phyloP scores from a whole-genome alignment of 106 monocot species.

The Posidonia australis region DNA sequence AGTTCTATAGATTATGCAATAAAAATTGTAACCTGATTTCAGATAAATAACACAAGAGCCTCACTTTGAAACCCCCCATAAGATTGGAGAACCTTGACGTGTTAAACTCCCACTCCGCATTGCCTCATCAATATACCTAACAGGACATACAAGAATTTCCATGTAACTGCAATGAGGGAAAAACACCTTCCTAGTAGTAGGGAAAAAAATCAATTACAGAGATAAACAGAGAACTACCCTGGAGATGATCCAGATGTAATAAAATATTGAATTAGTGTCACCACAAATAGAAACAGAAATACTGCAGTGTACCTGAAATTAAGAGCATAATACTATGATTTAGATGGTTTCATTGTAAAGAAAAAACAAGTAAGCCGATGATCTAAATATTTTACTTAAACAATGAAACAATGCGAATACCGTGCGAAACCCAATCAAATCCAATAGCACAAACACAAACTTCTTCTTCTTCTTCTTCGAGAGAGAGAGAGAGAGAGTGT shows the following conservation, averaged over 20 bases:
- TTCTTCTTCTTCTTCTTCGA: no score
- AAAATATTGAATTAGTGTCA: background rate
- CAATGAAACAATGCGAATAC: no score
- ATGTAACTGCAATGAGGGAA: background rate
- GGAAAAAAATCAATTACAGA: background rate
- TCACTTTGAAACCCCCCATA: background rate
- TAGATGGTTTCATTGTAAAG: no score
- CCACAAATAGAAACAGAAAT: background rate
- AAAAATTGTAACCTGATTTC: background rate
- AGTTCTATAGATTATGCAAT: background rate
- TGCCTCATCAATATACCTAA: background rate
- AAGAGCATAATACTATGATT: background rate
- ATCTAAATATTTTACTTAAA: no score
- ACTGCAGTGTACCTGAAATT: slow-evolving; percentile 1
- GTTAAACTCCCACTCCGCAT: background rate
- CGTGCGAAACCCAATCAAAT: no score
- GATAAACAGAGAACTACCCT: background rate
- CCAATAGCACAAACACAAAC: no score
- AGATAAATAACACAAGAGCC: background rate
- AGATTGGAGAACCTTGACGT: background rate
- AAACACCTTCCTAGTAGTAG: background rate
- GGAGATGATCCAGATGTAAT: slow-evolving; percentile 1
- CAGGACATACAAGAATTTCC: background rate
- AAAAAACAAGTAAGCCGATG: no score
- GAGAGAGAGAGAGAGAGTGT: no score